Conservation (phyloP, 306 rosid species). For the Cicer yamashitae region DNA sequence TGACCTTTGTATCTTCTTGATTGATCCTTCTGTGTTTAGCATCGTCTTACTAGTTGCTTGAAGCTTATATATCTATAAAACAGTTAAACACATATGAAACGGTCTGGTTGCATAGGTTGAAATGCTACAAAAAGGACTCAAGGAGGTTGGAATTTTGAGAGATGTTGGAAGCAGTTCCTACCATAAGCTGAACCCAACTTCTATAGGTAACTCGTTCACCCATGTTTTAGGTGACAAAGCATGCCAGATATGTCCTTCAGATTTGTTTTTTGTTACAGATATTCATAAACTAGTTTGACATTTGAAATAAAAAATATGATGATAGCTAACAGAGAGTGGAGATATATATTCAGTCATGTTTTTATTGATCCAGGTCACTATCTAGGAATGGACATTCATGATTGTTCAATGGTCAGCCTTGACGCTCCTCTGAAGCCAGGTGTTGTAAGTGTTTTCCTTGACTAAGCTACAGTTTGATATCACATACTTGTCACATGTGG, state of each 20-base stretch:
- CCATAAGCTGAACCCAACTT: conserved; percentile 90
- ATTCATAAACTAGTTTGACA: conserved; percentile 31
- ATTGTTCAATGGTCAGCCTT: conserved; percentile 70
- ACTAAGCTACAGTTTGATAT: conserved; percentile 31
- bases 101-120: conserved; percentile 61
- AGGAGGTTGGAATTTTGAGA: conserved; percentile 79
- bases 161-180: conserved; percentile 59
- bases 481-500: not conserved
- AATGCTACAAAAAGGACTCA: conserved; percentile 81
- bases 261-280: not conserved
- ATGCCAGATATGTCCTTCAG: conserved; percentile 9
- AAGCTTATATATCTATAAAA: conserved; percentile 28
- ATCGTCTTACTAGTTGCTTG: conserved; percentile 39
- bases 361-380: conserved; percentile 74
- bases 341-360: not conserved
- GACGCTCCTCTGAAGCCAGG: conserved; percentile 84
- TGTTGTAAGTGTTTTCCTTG: conserved; percentile 76
- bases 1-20: conserved; percentile 24
- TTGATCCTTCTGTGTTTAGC: conserved; percentile 20
- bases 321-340: conserved; percentile 22
- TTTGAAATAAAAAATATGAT: conserved; percentile 30
- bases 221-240: conserved; percentile 26
- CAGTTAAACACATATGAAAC: conserved; percentile 31
- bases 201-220: conserved; percentile 67
- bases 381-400: conserved; percentile 96